A percentile compares a stretch with the other conserved stretches of the same genome.
Evolutionary conservation across 306 rosid genomes (phyloP).

Genomic region (Rubus parviflorus): DNA sequence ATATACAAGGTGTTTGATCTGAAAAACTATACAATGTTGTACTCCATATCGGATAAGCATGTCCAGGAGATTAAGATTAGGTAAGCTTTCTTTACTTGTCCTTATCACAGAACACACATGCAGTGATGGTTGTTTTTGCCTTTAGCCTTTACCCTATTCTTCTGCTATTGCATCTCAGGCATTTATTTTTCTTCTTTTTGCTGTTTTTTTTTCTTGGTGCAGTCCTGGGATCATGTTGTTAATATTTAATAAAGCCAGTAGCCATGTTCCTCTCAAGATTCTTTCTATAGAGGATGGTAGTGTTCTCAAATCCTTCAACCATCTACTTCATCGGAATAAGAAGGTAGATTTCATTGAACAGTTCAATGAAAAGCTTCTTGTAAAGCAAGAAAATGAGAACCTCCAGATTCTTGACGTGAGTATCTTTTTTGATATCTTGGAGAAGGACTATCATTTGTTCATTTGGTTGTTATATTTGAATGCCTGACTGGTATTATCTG

Average conservation of each 20-base stretch:
- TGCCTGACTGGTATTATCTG: constrained; percentile 32
- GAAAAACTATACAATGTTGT: constrained; percentile 84
- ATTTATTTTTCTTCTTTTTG: background rate
- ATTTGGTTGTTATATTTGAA: constrained; percentile 4
- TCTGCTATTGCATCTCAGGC: background rate
- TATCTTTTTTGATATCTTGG: constrained; percentile 13
- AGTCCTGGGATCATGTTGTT: constrained; percentile 93
- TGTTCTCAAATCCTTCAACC: constrained; percentile 85
- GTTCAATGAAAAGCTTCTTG: constrained; percentile 95
- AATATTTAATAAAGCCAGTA: constrained; percentile 65
- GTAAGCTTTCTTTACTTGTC: constrained; percentile 35
- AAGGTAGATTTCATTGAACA: constrained; percentile 97
- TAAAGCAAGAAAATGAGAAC: constrained; percentile 95
- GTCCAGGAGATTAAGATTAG: constrained; percentile 93
- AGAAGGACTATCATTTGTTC: constrained; percentile 10
- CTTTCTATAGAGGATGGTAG: constrained; percentile 94
- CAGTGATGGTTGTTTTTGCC: background rate
- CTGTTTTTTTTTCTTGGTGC: constrained; percentile 24
- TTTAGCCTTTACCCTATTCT: background rate
- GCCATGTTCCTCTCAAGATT: constrained; percentile 89
- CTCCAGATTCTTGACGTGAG: constrained; percentile 94
- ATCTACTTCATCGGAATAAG: constrained; percentile 84
- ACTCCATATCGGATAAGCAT: constrained; percentile 79
- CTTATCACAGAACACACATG: background rate
- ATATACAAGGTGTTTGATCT: constrained; percentile 93